These are phyloP conservation scores for Fusarium sp. DNA, from an alignment of 2,329 filamentous ascomycete genomes.

Conservation along the genomic window DNA sequence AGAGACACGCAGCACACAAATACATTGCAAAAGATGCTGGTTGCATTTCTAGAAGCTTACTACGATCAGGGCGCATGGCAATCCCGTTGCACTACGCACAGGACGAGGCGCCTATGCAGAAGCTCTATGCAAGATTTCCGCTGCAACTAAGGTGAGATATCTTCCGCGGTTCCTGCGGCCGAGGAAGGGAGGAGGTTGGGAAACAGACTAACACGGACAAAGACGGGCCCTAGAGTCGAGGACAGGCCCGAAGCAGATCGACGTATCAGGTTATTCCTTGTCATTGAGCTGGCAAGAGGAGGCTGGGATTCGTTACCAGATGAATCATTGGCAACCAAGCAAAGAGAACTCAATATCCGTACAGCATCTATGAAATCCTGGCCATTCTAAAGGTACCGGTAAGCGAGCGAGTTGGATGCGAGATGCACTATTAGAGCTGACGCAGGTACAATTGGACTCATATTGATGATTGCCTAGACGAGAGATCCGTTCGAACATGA, in stretches of 20 bases:
- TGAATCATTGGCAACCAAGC: slow-evolving; percentile 10
- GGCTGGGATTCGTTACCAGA: slow-evolving; percentile 30
- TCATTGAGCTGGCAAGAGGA: slow-evolving; percentile 26
- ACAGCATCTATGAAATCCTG: slow-evolving; percentile 17
- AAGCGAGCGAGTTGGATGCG: slow-evolving; percentile 22
- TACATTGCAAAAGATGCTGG: slow-evolving; percentile 16
- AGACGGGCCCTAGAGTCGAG: slow-evolving; percentile 10
- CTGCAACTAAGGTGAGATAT: slow-evolving; percentile 43
- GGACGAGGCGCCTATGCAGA: slow-evolving; percentile 39
- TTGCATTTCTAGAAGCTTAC: slow-evolving; percentile 39
- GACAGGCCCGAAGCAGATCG: slow-evolving; percentile 26
- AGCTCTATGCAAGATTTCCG: slow-evolving; percentile 53
- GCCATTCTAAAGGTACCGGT: slow-evolving; percentile 1
- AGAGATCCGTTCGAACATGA: slow-evolving; percentile 18
- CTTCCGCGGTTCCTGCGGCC: slow-evolving; percentile 35
- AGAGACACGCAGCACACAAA: slow-evolving; percentile 23
- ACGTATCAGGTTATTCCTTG: slow-evolving; percentile 30
- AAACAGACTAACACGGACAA: slow-evolving; percentile 11
- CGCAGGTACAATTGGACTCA: slow-evolving; percentile 40
- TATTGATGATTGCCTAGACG: slow-evolving; percentile 7
- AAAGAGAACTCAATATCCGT: slow-evolving; percentile 3
- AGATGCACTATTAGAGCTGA: slow-evolving; percentile 23
- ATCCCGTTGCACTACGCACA: slow-evolving; percentile 37
- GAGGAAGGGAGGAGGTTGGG: slow-evolving; percentile 33
- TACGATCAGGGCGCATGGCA: slow-evolving; percentile 30